Percentiles rank a stretch among this genome's conserved stretches.
Evolutionary conservation across 441 rosid species (phyloP).

Genomic region (California macrophylla): DNA sequence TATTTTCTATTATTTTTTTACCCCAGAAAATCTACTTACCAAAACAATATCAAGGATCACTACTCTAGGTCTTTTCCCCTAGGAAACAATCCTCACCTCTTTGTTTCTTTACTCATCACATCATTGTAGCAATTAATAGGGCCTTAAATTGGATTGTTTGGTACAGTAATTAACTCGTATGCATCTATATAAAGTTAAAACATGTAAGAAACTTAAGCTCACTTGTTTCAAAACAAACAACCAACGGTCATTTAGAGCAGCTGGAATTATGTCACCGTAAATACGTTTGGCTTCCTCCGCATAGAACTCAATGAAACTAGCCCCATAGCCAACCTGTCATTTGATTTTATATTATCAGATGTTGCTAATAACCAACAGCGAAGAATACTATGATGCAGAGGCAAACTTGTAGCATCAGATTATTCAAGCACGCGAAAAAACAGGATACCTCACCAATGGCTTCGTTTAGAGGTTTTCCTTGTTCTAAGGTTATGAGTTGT

Average conservation of each 20-base stretch:
- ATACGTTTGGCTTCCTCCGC: conserved; percentile 94
- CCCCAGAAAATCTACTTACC: background rate
- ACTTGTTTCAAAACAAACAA: conserved; percentile 88
- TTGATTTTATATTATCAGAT: conserved; percentile 23
- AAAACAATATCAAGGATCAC: background rate
- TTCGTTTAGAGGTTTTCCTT: conserved; percentile 89
- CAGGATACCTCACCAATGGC: conserved; percentile 78
- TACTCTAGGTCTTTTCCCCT: background rate
- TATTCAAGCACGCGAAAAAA: conserved; percentile 19
- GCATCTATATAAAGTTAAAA: conserved; percentile 7
- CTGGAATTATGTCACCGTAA: conserved; percentile 88
- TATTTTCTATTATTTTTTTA: background rate
- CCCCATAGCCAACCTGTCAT: conserved; percentile 73
- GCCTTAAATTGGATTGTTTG: conserved; percentile 4
- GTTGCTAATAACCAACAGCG: conserved; percentile 20
- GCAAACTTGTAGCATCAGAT: conserved; percentile 16
- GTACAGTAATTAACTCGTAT: conserved; percentile 8
- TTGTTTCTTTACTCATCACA: background rate
- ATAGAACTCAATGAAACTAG: conserved; percentile 80
- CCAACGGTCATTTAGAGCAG: conserved; percentile 66
- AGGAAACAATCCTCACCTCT: background rate
- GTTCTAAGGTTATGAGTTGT: conserved; percentile 86
- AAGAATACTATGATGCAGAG: conserved; percentile 14
- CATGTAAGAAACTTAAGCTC: background rate
- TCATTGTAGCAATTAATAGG: background rate